Evolutionary conservation across 345 rosid genomes (phyloP).

Genomic region (Ceriops zippeliana): DNA sequence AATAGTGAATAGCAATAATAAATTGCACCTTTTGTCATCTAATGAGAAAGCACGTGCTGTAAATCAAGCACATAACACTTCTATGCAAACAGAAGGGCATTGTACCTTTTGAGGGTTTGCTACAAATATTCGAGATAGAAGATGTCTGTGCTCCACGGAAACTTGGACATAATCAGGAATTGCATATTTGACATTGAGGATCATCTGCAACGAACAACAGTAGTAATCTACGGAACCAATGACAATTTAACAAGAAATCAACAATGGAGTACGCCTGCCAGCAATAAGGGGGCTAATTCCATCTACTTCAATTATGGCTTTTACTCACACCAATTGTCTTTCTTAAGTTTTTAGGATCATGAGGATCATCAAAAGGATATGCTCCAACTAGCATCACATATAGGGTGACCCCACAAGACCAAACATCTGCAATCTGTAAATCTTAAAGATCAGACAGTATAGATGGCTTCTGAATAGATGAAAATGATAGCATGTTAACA

Average conservation of each 20-base stretch:
- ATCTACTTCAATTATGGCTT: neutral
- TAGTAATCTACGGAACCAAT: neutral
- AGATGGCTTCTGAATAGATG: neutral
- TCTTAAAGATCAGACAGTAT: constrained; percentile 5
- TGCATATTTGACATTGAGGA: constrained; percentile 24
- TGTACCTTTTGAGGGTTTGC: constrained; percentile 29
- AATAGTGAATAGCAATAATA: too few relatives aligned
- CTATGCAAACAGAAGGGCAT: too few relatives aligned
- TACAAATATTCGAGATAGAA: constrained; percentile 25
- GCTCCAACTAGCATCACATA: constrained; percentile 3
- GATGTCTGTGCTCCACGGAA: constrained; percentile 27
- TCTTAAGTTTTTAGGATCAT: neutral
- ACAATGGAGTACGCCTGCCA: neutral
- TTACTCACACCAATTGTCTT: neutral
- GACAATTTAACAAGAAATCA: neutral
- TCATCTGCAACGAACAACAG: constrained; percentile 16
- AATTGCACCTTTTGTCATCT: too few relatives aligned
- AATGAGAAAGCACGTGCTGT: too few relatives aligned
- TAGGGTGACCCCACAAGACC: neutral
- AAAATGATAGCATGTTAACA: neutral
- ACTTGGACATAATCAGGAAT: constrained; percentile 25
- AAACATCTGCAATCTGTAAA: constrained; percentile 3
- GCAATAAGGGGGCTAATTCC: neutral
- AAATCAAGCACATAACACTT: too few relatives aligned
- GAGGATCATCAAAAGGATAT: constrained; percentile 1